phyloP scores from a whole-genome alignment of 2,329 filamentous ascomycete species.

The Sporothrix pseudoabietina region DNA sequence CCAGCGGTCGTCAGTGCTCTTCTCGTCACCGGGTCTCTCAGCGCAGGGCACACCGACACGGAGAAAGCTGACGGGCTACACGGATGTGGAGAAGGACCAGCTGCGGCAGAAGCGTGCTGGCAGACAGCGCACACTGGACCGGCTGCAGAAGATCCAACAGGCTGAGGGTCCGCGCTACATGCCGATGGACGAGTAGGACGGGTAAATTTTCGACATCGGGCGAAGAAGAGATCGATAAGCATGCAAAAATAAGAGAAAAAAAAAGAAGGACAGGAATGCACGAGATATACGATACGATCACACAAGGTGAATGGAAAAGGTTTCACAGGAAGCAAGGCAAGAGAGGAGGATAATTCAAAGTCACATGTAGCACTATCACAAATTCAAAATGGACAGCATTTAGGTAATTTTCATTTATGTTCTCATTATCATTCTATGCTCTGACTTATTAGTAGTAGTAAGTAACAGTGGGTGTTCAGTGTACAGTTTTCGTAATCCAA shows the following conservation, averaged over 20 bases:
- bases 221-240: neutral
- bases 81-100: conserved; percentile 58
- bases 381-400: conserved; percentile 3
- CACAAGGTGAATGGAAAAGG: neutral
- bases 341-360: neutral
- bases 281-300: neutral
- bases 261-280: neutral
- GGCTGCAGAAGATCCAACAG: conserved; percentile 42
- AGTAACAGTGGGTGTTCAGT: neutral
- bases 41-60: conserved; percentile 52
- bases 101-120: conserved; percentile 58
- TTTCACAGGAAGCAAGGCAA: too few species aligned
- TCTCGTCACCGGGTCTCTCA: conserved; percentile 40
- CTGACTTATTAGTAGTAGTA: neutral
- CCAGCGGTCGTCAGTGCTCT: conserved; percentile 47
- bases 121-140: conserved; percentile 34
- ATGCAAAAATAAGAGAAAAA: neutral
- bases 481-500: neutral
- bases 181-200: conserved; percentile 33
- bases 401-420: neutral
- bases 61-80: conserved; percentile 65
- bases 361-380: neutral
- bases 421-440: conserved; percentile 23
- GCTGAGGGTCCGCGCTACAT: conserved; percentile 46
- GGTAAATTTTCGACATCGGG: neutral